Conservation (phyloP, 345 rosid genomes). For the Jatropha curcas region DNA sequence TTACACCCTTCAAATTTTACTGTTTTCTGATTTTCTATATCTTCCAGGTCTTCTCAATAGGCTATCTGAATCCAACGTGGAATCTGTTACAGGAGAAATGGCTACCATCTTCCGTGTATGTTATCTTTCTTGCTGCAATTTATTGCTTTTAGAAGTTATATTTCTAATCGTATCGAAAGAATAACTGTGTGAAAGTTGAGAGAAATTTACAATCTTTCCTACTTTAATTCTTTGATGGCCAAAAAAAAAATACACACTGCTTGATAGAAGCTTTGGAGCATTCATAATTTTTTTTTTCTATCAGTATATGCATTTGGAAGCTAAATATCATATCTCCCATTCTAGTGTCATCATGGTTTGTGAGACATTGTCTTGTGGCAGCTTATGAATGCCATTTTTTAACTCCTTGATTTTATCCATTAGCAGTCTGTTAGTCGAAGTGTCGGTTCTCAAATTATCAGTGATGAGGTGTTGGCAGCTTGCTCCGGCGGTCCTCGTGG, state of each 20-base stretch:
- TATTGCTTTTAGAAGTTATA: not conserved
- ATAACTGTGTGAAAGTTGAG: not conserved
- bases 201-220: not conserved
- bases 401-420: conserved; percentile 20
- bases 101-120: conserved; percentile 66
- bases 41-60: conserved; percentile 80
- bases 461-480: conserved; percentile 74
- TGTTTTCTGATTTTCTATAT: conserved; percentile 18
- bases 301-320: not conserved
- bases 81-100: conserved; percentile 76
- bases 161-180: not conserved
- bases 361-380: not conserved
- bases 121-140: conserved; percentile 8
- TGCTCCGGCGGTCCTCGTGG: conserved; percentile 78
- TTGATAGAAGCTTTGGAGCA: not conserved
- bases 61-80: conserved; percentile 84
- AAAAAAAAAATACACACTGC: not conserved
- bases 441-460: conserved; percentile 62
- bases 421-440: conserved; percentile 67
- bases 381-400: conserved; percentile 4
- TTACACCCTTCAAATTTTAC: conserved; percentile 14
- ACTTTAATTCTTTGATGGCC: not conserved
- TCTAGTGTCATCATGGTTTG: not conserved
- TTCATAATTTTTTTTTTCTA: not conserved
- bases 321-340: not conserved